phyloP scores from a whole-genome alignment of 2,329 filamentous ascomycete genomes.

The Paecilomyces sp. region DNA sequence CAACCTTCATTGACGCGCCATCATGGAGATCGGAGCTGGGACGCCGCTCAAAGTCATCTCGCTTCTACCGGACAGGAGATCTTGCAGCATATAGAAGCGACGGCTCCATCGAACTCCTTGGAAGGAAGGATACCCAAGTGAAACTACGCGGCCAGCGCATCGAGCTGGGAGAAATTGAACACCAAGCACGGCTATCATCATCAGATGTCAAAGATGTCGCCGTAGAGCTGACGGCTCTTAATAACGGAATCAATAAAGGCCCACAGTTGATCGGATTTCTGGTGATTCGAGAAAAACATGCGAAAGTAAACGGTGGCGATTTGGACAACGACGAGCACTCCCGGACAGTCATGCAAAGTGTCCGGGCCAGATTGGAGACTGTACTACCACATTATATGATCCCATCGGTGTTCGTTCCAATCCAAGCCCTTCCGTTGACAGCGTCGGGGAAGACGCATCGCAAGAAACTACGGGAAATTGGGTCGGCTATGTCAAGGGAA shows the following conservation, averaged over 20 bases:
- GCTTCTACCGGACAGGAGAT: constrained; percentile 21
- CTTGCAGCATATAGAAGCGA: constrained; percentile 15
- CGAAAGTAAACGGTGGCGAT: background rate
- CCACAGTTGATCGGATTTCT: background rate
- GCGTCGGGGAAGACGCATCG: background rate
- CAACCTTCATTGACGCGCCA: constrained; percentile 15
- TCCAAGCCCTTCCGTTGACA: background rate
- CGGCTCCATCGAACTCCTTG: constrained; percentile 14
- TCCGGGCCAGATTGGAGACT: constrained; percentile 3
- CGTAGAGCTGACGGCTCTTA: background rate
- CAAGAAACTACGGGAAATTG: constrained; percentile 4
- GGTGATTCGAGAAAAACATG: background rate
- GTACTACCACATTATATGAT: background rate
- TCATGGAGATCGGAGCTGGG: constrained; percentile 8
- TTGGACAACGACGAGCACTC: background rate
- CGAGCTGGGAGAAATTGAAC: constrained; percentile 20
- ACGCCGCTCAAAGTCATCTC: background rate
- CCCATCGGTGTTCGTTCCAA: background rate
- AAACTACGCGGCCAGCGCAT: constrained; percentile 21
- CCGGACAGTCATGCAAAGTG: constrained; percentile 2
- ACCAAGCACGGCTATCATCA: constrained; percentile 8
- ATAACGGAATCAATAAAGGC: background rate
- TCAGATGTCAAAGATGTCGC: constrained; percentile 1
- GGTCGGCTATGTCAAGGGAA: background rate
- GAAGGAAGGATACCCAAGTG: constrained; percentile 20